A percentile compares a stretch with the other conserved stretches of the same genome.
phyloP scores from a whole-genome alignment of 176 grass and related monocot species.

The Lolium perenne region DNA sequence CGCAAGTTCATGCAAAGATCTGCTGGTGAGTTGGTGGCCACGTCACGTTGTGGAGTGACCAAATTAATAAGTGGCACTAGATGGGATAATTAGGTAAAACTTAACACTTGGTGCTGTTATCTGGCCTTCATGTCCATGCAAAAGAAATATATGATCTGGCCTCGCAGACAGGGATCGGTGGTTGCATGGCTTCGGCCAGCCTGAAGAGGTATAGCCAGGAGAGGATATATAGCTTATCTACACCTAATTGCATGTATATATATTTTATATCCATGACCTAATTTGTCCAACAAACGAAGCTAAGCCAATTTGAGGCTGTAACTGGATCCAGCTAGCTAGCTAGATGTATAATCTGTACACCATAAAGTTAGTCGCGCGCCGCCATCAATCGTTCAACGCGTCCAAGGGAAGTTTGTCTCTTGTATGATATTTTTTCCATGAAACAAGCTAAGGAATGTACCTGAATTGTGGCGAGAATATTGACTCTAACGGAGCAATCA shows the following conservation, averaged over 20 bases:
- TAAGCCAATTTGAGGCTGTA: neutral
- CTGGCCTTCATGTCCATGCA: neutral
- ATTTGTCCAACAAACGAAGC: neutral
- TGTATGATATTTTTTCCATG: neutral
- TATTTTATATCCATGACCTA: slow-evolving; percentile 14
- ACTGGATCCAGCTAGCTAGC: slow-evolving; percentile 27
- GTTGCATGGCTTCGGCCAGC: neutral
- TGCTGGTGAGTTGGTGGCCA: neutral
- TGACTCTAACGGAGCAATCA: neutral
- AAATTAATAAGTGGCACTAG: slow-evolving; percentile 18
- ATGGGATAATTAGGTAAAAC: slow-evolving; percentile 40
- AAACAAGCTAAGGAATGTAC: slow-evolving; percentile 29
- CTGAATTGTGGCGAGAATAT: slow-evolving; percentile 28
- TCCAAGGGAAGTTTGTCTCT: neutral
- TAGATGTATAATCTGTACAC: neutral
- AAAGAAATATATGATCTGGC: neutral
- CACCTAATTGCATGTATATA: slow-evolving; percentile 11
- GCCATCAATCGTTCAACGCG: slow-evolving; percentile 19
- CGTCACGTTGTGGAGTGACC: neutral
- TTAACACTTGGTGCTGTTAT: neutral
- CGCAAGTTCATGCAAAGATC: slow-evolving; percentile 6
- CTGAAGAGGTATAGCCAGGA: neutral
- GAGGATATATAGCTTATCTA: slow-evolving; percentile 8
- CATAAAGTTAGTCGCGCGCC: neutral
- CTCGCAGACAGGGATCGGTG: too few species aligned